Percentiles rank a stretch among this genome's conserved stretches.
Evolutionary conservation across 2,329 filamentous ascomycete species (phyloP).

Genomic region (Phoma sp.): DNA sequence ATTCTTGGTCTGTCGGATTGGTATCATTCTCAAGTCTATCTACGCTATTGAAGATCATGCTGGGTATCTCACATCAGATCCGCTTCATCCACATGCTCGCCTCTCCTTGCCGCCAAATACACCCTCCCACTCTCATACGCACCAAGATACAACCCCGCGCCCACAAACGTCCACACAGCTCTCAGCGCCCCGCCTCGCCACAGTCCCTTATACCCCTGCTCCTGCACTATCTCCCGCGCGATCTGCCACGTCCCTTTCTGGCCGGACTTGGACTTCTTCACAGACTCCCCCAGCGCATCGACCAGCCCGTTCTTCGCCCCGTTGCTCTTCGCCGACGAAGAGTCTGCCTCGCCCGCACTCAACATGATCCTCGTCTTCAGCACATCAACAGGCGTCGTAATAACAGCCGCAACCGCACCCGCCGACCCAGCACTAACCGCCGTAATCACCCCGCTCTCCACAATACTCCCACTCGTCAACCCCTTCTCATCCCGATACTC

Average conservation of each 20-base stretch:
- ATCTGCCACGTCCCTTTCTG: conserved; percentile 62
- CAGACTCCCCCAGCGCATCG: conserved; percentile 53
- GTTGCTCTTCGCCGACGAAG: background rate
- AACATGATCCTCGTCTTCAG: conserved; percentile 93
- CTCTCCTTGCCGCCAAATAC: conserved; percentile 55
- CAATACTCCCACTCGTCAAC: conserved; percentile 54
- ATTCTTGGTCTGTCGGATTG: too few species aligned
- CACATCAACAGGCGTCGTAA: conserved; percentile 91
- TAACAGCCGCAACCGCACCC: conserved; percentile 75
- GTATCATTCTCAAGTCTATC: too few species aligned
- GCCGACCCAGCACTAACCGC: conserved; percentile 76
- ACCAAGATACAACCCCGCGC: conserved; percentile 83
- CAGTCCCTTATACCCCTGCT: conserved; percentile 74
- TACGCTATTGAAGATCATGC: too few species aligned
- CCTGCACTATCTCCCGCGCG: conserved; percentile 68
- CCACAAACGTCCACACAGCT: conserved; percentile 80
- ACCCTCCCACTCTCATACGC: conserved; percentile 82
- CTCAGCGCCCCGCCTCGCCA: conserved; percentile 80
- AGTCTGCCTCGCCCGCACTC: conserved; percentile 45
- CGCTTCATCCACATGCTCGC: conserved; percentile 49
- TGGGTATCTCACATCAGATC: conserved; percentile 33
- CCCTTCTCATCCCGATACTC: conserved; percentile 52
- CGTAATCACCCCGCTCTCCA: conserved; percentile 75
- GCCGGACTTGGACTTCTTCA: conserved; percentile 38
- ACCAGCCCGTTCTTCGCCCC: conserved; percentile 33